These are phyloP conservation scores for Cystobasidium ongulense DNA, from an alignment of 768 basidiomycete species.

Conservation along the genomic window DNA sequence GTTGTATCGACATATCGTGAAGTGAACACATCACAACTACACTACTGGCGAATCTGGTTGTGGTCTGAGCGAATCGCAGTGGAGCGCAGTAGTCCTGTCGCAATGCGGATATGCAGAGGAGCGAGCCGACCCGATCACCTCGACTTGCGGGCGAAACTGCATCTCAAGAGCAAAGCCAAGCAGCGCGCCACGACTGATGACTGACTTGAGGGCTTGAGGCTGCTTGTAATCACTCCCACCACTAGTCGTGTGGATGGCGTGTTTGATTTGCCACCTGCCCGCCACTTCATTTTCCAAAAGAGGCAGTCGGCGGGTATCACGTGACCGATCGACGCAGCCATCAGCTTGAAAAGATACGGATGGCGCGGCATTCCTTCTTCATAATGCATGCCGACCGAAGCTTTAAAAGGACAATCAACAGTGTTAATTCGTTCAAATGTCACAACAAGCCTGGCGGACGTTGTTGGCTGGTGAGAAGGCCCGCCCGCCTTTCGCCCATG, in stretches of 20 bases:
- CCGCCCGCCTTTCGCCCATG: background rate
- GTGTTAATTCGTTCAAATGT: background rate
- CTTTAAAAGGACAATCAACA: background rate
- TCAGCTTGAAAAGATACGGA: background rate
- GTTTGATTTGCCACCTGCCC: background rate
- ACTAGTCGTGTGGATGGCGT: no score
- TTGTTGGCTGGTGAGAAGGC: background rate
- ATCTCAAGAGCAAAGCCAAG: background rate
- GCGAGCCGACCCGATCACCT: no score
- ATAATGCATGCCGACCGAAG: background rate
- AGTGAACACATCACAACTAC: no score
- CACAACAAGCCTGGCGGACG: background rate
- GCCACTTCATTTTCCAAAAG: background rate
- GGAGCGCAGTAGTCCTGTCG: no score
- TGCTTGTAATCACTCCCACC: no score
- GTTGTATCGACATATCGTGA: no score
- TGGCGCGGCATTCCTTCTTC: background rate
- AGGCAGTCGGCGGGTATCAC: background rate
- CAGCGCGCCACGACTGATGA: background rate
- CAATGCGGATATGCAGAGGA: no score
- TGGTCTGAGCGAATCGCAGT: no score
- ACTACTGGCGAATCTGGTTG: no score
- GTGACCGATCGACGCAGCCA: background rate
- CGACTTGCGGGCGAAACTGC: no score
- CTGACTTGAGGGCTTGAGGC: no score